phyloP scores from a whole-genome alignment of 225 moss, liverwort and hornwort genomes.

The Rhytidiadelphus loreus region DNA sequence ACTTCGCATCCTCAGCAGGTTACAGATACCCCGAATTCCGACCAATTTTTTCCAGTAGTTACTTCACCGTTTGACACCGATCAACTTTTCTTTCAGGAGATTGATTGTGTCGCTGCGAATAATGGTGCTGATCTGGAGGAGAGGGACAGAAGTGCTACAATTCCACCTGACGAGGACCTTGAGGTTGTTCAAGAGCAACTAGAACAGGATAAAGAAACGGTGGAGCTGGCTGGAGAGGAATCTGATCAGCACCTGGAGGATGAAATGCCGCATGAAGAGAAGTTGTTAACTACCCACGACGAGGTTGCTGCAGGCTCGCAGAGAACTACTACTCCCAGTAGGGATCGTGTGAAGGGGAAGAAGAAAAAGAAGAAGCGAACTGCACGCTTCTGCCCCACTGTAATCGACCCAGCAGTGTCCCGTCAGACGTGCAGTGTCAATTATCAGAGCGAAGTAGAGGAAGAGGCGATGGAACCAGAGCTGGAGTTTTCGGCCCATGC shows the following conservation, averaged over 20 bases:
- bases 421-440: constrained; percentile 27
- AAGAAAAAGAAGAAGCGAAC: neutral
- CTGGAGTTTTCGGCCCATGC: neutral
- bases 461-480: neutral
- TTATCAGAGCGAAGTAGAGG: constrained; percentile 36
- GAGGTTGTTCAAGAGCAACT: constrained; percentile 1
- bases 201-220: neutral
- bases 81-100: neutral
- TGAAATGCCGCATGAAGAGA: neutral
- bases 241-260: neutral
- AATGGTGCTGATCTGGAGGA: neutral
- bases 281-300: neutral
- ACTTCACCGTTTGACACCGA: neutral
- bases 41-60: neutral
- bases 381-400: neutral
- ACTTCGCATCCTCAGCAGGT: neutral
- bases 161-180: neutral
- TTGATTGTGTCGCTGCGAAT: neutral
- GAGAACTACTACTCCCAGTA: neutral
- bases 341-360: neutral
- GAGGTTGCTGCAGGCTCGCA: neutral
- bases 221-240: neutral
- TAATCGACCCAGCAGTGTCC: neutral
- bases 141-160: neutral
- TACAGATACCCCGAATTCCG: neutral